Evolutionary conservation across 2,329 filamentous ascomycete species (phyloP), one percentile per base, ranked within the genome.

Genomic region (Neurospora sp.): DNA sequence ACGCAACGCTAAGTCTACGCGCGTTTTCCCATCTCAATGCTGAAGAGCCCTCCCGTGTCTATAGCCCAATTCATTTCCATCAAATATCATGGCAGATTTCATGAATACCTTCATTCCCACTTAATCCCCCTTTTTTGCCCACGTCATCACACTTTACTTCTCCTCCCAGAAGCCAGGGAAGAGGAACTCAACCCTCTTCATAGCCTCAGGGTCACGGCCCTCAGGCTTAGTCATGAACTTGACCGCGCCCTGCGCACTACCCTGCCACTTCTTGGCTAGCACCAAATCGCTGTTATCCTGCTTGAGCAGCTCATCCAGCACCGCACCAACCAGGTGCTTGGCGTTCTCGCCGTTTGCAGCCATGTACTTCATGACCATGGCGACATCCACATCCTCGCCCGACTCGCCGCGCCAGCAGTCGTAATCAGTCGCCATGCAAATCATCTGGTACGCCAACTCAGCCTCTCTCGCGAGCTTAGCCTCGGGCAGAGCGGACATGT

Each of bases 371-470:
- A 97, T 92, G 69, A 99, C 96, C 92, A 98, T 97, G 80, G 94
- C 92, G 28, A 99, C 96, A 72, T 93, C 94, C 72, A 99, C 96
- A 74, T 92, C 92, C 70, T 89, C 91, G 67, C 87, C 87, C 23
- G 87, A 89, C 52, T 62, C 52, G 28, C 33, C 52, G 78, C 94
- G 91, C 96, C 96, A 99, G 88, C 95, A 98, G 84, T 99, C 96
- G 81, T 99, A 99, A 84, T 99, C 96, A 37, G 96, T 99, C 40
- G 93, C 92, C 96, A 99, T 99, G 85, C 95, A 97, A 77, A 99
- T 97, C 88, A 97, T 96, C 83, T 97, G 93, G 82, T 98, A 98
- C 41, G 91, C 91, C 76, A 99, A 91, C 84, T 99, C 96, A 33
- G 96, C 96, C 83, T 99, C 96, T 69, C 92, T 90, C 10, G 96